Percentiles rank a stretch among this genome's conserved stretches.
phyloP scores from a whole-genome alignment of 2,329 filamentous ascomycete species.

The Rutstroemia sp. region DNA sequence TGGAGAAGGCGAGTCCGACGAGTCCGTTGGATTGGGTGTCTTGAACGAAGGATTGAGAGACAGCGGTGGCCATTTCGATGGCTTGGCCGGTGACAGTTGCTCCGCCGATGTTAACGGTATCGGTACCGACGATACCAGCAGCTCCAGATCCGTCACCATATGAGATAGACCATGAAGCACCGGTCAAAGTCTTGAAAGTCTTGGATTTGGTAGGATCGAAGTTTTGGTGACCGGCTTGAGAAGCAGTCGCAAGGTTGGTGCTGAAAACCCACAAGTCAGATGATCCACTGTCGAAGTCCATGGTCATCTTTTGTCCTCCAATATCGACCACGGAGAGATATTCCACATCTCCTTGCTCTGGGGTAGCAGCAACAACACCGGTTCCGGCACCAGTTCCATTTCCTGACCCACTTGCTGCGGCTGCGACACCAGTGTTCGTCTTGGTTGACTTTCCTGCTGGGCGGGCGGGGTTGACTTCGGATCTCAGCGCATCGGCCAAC shows the following conservation, averaged over 20 bases:
- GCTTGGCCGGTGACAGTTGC: slow-evolving; percentile 29
- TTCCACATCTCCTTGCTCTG: slow-evolving; percentile 38
- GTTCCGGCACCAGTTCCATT: slow-evolving; percentile 32
- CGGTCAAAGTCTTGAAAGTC: slow-evolving; percentile 23
- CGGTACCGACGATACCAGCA: slow-evolving; percentile 30
- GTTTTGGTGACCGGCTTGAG: slow-evolving; percentile 26
- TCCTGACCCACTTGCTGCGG: slow-evolving; percentile 15
- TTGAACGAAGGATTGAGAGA: slow-evolving; percentile 29
- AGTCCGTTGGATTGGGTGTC: slow-evolving; percentile 46
- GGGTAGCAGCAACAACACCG: slow-evolving; percentile 56
- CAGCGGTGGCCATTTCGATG: slow-evolving; percentile 29
- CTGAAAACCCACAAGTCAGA: slow-evolving; percentile 33
- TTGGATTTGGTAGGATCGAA: slow-evolving; percentile 27
- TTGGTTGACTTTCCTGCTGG: slow-evolving; percentile 7
- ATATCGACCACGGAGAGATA: slow-evolving; percentile 25
- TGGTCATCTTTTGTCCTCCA: slow-evolving; percentile 28
- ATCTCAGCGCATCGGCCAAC: slow-evolving; percentile 33
- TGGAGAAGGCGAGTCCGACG: slow-evolving; percentile 48
- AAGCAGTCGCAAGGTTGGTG: slow-evolving; percentile 24
- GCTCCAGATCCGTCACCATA: slow-evolving; percentile 35
- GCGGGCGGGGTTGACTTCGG: slow-evolving; percentile 6
- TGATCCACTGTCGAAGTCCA: slow-evolving; percentile 31
- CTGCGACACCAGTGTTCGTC: slow-evolving; percentile 3
- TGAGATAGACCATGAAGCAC: slow-evolving; percentile 29
- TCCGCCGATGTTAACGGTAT: slow-evolving; percentile 31